phyloP scores from a whole-genome alignment of 768 basidiomycete genomes.

The Auricularia cornea region DNA sequence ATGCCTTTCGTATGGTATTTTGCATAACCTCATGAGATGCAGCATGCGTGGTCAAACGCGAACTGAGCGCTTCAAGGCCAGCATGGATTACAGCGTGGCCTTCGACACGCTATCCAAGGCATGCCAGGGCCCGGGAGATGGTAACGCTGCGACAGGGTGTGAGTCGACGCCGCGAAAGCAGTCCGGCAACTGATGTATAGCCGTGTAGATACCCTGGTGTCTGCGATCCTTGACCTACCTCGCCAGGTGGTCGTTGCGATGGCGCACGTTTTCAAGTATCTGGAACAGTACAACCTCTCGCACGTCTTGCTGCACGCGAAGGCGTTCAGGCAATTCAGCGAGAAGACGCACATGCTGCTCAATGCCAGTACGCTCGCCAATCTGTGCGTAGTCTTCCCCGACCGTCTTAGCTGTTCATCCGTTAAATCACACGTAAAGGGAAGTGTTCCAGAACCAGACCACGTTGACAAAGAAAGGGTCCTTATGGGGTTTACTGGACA shows the following conservation, averaged over 20 bases:
- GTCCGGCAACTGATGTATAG: too few relatives aligned
- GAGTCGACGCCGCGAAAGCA: neutral
- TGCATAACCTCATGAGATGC: neutral
- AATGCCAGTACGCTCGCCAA: constrained; percentile 83
- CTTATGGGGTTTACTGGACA: constrained; percentile 78
- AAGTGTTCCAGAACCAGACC: constrained; percentile 89
- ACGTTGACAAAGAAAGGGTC: constrained; percentile 67
- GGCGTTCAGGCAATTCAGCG: constrained; percentile 73
- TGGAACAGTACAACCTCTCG: constrained; percentile 66
- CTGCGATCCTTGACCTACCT: constrained; percentile 56
- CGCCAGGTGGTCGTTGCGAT: constrained; percentile 62
- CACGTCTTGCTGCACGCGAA: constrained; percentile 68
- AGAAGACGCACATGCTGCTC: constrained; percentile 76
- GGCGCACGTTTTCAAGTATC: constrained; percentile 62
- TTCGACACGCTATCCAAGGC: constrained; percentile 49
- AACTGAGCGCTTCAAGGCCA: constrained; percentile 49
- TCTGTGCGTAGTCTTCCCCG: constrained; percentile 32
- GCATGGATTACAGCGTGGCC: constrained; percentile 57
- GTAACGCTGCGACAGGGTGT: constrained; percentile 30
- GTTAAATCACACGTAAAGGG: constrained; percentile 29
- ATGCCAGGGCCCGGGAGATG: constrained; percentile 51
- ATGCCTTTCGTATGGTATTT: constrained; percentile 36
- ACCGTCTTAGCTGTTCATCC: neutral
- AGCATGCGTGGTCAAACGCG: constrained; percentile 30
- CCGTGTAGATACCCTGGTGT: constrained; percentile 49